Percentiles rank a stretch among this genome's conserved stretches.
Evolutionary conservation across 2,329 filamentous ascomycete genomes (phyloP).

Genomic region (Sporothrix luriei): DNA sequence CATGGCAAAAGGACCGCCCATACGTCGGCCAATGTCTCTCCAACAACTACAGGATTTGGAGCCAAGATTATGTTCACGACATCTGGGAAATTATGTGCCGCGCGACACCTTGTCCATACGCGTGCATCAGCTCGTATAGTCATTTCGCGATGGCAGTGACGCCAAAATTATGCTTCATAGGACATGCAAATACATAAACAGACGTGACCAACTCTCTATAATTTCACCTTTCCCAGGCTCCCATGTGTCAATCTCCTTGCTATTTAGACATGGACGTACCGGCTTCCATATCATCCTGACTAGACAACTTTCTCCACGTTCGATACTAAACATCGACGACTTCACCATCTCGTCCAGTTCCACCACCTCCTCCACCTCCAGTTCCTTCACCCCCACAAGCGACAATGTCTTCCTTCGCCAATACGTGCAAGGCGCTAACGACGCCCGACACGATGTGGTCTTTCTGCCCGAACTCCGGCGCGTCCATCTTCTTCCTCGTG

Average conservation of each 20-base stretch:
- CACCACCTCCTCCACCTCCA: neutral
- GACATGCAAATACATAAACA: neutral
- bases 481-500: conserved; percentile 27
- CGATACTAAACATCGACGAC: too few species aligned
- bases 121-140: conserved; percentile 25
- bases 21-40: neutral
- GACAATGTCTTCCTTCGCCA: neutral
- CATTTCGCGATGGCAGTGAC: neutral
- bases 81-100: neutral
- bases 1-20: neutral
- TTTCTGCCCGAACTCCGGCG: conserved; percentile 31
- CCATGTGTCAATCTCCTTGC: neutral
- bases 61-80: too few species aligned
- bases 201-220: neutral
- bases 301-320: too few species aligned
- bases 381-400: neutral
- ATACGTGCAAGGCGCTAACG: conserved; percentile 21
- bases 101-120: neutral
- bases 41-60: too few species aligned
- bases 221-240: neutral
- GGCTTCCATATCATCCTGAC: too few species aligned
- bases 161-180: conserved; percentile 15
- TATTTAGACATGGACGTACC: too few species aligned
- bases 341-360: too few species aligned
- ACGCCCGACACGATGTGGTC: conserved; percentile 31